Conservation (phyloP, 192 early-diverging fungal species). For the Podila horticola region DNA sequence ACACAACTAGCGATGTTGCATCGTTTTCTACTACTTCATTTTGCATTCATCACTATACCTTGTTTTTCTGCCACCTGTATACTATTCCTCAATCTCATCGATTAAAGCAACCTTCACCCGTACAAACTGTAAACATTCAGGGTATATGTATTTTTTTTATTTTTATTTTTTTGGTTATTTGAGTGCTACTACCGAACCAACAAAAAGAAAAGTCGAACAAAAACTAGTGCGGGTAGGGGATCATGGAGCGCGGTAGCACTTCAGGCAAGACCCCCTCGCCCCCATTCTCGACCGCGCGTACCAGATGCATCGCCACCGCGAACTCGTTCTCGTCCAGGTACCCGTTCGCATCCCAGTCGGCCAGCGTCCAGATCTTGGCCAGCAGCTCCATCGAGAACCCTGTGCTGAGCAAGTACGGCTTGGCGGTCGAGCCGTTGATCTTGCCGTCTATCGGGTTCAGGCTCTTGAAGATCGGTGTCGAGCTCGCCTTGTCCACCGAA, state of each 20-base stretch:
- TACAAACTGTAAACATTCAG: too few species aligned
- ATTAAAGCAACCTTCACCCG: too few species aligned
- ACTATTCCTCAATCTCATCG: background rate
- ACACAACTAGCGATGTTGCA: slow-evolving; percentile 68
- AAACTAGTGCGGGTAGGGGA: slow-evolving; percentile 29
- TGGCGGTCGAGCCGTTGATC: slow-evolving; percentile 61
- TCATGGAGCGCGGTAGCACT: slow-evolving; percentile 56
- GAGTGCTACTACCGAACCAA: too few species aligned
- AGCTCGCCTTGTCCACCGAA: slow-evolving; percentile 59
- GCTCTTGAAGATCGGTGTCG: slow-evolving; percentile 58
- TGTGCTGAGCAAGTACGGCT: slow-evolving; percentile 69
- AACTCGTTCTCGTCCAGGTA: slow-evolving; percentile 88
- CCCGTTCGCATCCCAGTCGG: slow-evolving; percentile 86
- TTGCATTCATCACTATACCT: background rate
- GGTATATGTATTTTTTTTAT: background rate
- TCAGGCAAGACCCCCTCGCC: slow-evolving; percentile 54
- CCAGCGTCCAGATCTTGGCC: slow-evolving; percentile 77
- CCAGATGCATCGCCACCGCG: slow-evolving; percentile 82
- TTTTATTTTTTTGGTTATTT: background rate
- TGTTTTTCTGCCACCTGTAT: background rate
- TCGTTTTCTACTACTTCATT: background rate
- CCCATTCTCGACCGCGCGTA: slow-evolving; percentile 55
- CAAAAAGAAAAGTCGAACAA: too few species aligned
- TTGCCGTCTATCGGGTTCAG: slow-evolving; percentile 68
- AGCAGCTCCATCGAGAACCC: slow-evolving; percentile 73